Percentiles rank a stretch among this genome's conserved stretches.
These are phyloP conservation scores for Vanderwaltozyma yarrowii DNA, from an alignment of 805 yeast genomes.

Conservation along the genomic window DNA sequence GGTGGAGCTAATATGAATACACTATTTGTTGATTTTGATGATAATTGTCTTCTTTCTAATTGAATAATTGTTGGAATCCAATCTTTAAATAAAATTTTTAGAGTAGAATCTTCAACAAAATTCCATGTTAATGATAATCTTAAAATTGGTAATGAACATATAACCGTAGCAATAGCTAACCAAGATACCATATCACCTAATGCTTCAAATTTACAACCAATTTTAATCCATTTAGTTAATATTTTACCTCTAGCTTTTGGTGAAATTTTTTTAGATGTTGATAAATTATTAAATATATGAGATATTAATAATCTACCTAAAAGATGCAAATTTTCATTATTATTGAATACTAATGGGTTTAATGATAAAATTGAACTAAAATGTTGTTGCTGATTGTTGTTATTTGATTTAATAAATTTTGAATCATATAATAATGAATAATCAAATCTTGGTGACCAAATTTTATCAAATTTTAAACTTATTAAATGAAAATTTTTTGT, in stretches of 20 bases:
- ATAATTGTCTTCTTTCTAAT: conserved; percentile 63
- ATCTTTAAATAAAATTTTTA: conserved; percentile 57
- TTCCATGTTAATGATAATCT: conserved; percentile 71
- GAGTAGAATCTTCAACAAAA: conserved; percentile 45
- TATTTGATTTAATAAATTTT: conserved; percentile 17
- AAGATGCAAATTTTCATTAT: conserved; percentile 59
- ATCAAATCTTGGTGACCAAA: conserved; percentile 77
- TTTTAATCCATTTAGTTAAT: conserved; percentile 71
- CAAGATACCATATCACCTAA: conserved; percentile 91
- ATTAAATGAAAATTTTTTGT: conserved; percentile 49
- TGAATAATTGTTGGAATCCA: conserved; percentile 94
- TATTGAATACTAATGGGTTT: conserved; percentile 73
- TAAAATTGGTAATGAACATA: conserved; percentile 74
- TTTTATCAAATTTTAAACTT: conserved; percentile 50
- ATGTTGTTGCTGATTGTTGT: neutral
- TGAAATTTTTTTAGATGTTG: neutral
- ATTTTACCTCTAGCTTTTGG: conserved; percentile 46
- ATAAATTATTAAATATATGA: conserved; percentile 45
- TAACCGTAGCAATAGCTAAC: conserved; percentile 77
- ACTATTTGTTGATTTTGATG: conserved; percentile 44
- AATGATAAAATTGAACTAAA: conserved; percentile 9
- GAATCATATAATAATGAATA: conserved; percentile 59
- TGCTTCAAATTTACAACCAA: conserved; percentile 68
- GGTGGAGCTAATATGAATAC: conserved; percentile 72
- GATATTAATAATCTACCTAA: conserved; percentile 58